phyloP scores from a whole-genome alignment of 2,329 filamentous ascomycete species.

The Phaeosphaeria sp. region DNA sequence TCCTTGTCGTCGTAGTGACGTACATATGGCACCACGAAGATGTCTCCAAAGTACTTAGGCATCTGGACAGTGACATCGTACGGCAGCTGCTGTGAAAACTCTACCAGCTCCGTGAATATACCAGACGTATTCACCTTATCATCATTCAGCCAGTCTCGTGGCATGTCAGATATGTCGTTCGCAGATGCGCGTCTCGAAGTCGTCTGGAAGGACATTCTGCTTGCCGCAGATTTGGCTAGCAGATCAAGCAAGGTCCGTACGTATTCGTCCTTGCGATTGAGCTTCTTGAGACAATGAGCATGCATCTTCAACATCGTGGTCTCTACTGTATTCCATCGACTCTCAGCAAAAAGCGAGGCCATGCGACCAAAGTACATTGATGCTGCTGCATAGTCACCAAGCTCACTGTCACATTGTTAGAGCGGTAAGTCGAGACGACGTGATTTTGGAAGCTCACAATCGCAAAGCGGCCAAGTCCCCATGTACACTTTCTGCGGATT shows the following conservation, averaged over 20 bases:
- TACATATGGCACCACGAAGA: slow-evolving; percentile 73
- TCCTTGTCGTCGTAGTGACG: slow-evolving; percentile 75
- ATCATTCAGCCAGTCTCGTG: slow-evolving; percentile 47
- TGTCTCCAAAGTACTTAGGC: slow-evolving; percentile 73
- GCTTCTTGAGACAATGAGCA: slow-evolving; percentile 77
- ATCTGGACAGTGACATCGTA: slow-evolving; percentile 73
- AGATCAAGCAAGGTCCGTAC: slow-evolving; percentile 77
- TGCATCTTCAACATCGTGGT: slow-evolving; percentile 87
- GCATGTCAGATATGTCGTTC: slow-evolving; percentile 7
- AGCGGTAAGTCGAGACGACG: neutral
- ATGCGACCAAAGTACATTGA: slow-evolving; percentile 80
- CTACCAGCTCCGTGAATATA: slow-evolving; percentile 53
- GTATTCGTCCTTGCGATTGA: slow-evolving; percentile 80
- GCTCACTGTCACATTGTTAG: slow-evolving; percentile 51
- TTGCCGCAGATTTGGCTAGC: slow-evolving; percentile 67
- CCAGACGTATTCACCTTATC: slow-evolving; percentile 47
- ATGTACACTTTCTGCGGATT: slow-evolving; percentile 78
- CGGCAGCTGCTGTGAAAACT: slow-evolving; percentile 57
- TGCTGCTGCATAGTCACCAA: slow-evolving; percentile 75
- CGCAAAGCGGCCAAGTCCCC: slow-evolving; percentile 88
- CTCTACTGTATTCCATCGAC: slow-evolving; percentile 80
- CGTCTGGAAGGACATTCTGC: slow-evolving; percentile 35
- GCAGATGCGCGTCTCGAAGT: slow-evolving; percentile 24
- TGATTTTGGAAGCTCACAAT: slow-evolving; percentile 52
- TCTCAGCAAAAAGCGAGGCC: slow-evolving; percentile 74